Base-by-base conservation (phyloP, 768 basidiomycete genomes). In the Leucocoprinus leucothites region DNA sequence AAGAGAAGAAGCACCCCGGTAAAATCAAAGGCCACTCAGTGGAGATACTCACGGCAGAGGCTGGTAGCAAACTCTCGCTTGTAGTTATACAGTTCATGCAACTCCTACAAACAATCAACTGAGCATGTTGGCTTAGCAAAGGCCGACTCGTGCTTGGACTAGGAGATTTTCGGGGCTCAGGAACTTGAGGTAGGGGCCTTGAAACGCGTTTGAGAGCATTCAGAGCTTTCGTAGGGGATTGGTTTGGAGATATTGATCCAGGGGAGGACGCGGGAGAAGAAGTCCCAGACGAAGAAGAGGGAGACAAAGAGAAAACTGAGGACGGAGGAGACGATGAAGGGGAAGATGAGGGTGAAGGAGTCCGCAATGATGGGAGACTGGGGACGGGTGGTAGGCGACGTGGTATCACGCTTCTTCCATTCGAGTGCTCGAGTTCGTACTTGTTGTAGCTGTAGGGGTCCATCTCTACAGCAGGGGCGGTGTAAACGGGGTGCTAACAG, bases 161-260 rank as follows among this genome's bases (percentile, higher is more conserved):
- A 18, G 24, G 18, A 35, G 9, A 26, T 6, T 53, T 18, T 16
- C 28, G 18, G 26, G 41, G n/a, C 3, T 19, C 35, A 34, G 81
- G 80, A 22, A 81, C 74, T 57, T 70, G 68, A 1, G 80, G 81
- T n/a, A 82, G 68, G 8, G 80, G 81, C 14, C 80, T 70, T 38
- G 76, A 74, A 13, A 64, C 58, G 4, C 67, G 69, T 53, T 64
- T 66, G 21, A 46, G 52, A 19, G 22, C 44, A 3, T 9, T 25
- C 11, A 38, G 26, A n/a, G 53, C 11, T 18, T 34, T 40, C 3
- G 25, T 14, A 6, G 46, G 46, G 19, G 53, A 55, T 9, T 48
- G 3, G 13, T 41, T 40, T 24, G 53, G 38, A 18, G 53, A 55
- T 34, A 28, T 3, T 21, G 53, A 55, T 2, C 38, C 53, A 22